Percentiles rank a stretch among this genome's conserved stretches.
phyloP scores from a whole-genome alignment of 2,329 filamentous ascomycete species.

The Curvularia hawaiiensis region DNA sequence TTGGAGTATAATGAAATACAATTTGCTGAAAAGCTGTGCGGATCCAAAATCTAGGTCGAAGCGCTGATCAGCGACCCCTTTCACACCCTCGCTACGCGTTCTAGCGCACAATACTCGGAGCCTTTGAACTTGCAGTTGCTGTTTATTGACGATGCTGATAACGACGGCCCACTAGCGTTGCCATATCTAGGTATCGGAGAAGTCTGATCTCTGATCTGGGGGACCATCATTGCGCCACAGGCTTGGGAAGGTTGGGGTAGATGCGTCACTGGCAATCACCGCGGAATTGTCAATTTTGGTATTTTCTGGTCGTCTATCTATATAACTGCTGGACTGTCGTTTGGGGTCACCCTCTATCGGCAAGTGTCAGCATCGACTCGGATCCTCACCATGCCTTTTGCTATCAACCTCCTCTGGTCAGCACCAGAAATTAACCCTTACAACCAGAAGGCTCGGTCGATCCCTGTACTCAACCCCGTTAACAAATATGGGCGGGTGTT shows the following conservation, averaged over 20 bases:
- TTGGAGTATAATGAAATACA: constrained; percentile 11
- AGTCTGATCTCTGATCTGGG: constrained; percentile 31
- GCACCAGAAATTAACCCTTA: constrained; percentile 80
- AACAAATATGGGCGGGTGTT: constrained; percentile 85
- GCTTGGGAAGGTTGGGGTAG: constrained; percentile 26
- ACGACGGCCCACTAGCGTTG: constrained; percentile 27
- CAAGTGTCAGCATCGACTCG: constrained; percentile 20
- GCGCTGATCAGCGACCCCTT: constrained; percentile 24
- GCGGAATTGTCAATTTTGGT: constrained; percentile 40
- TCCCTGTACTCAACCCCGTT: constrained; percentile 78
- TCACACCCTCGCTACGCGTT: constrained; percentile 12
- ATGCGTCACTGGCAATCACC: constrained; percentile 39
- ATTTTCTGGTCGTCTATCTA: constrained; percentile 23
- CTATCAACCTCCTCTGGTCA: constrained; percentile 42
- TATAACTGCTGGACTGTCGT: constrained; percentile 31
- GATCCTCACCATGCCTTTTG: constrained; percentile 40
- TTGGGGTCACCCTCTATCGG: constrained; percentile 22
- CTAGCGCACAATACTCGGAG: constrained; percentile 26
- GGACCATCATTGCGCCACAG: constrained; percentile 24
- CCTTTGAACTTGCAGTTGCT: constrained; percentile 13
- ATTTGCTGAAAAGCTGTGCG: constrained; percentile 15
- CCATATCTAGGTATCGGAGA: constrained; percentile 25
- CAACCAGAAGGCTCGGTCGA: constrained; percentile 79
- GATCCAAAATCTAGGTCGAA: constrained; percentile 20
- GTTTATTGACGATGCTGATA: constrained; percentile 33